Evolutionary conservation across 176 grass and related monocot genomes (phyloP), one percentile per base, ranked within the genome.

Genomic region (Echinochloa phyllopogon): DNA sequence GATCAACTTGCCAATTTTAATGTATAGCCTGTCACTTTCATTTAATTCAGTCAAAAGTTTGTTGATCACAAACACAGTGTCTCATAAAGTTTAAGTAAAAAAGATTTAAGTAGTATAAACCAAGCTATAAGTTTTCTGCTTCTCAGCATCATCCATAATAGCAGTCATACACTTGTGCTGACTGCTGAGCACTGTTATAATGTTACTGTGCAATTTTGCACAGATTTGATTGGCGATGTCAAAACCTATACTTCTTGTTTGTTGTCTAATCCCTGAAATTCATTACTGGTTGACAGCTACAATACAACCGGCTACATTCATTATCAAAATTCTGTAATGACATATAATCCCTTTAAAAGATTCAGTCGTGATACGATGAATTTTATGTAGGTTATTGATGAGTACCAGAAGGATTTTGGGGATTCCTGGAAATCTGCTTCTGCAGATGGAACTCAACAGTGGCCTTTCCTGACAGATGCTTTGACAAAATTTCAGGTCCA

Each of bases 331-430:
- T 33, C 13, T 81, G 49, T 60, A 51, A 2, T 33, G 49, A 21
- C 69, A 62, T 9, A 18, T 17, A 57, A 15, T 74, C 38, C 37
- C 38, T 73, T 83, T 57, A 1, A 69, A 37, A 62, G 47, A 70
- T 67, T 53, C 47, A 64, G 15, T 75, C 55, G 29, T 64, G 20
- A 70, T 76, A 59, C 23, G 44, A 56, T 72, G 3, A 36, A 79
- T 83, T 80, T 72, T 64, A 33, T 94, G 80, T 83, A 99, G 97
- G 94, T 99, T 52, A 88, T 99, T 76, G 97, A 99, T 79, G 97
- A 99, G 89, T 99, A 99, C 88, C 94, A 96, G 79, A 99, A 99
- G 82, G 69, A 89, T 87, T 98, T 94, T 90, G 96, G 93, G 53
- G 94, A 99, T 61, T 88, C 90, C 15, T 96, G 88, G 94, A 92